Base-by-base conservation (phyloP, 2,329 filamentous ascomycete genomes). In the Fusarium equiseti region DNA sequence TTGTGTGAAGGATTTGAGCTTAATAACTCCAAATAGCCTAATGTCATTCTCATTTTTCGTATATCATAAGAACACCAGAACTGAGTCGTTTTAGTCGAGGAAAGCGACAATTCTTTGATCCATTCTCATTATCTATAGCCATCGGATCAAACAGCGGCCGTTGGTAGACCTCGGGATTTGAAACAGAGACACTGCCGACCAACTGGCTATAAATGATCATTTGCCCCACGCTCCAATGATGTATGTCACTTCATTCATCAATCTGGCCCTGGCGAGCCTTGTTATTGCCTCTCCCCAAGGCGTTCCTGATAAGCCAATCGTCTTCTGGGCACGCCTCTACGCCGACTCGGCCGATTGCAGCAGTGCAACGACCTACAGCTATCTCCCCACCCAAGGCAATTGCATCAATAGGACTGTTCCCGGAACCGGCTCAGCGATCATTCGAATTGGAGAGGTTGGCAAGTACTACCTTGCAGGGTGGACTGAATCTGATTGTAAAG, bases 391-490 rank as follows among this genome's bases (percentile, higher is more conserved):
- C 9, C 24, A 22, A 11, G 38, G 38, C 11, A 54, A 31, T n/a
- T 54, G 51, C n/a, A 31, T 54, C 9, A 54, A 54, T 3, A 43
- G n/a, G n/a, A 11, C 26, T 7, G 12, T 54, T 16, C 26, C 38
- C 16, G 38, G 51, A 11, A 44, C n/a, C 7, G 51, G 51, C 51
- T 54, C 38, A 4, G 51, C 51, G 0, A 11, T 18, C 3, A 16
- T 54, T 2, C 13, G 20, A 3, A 42, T 54, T 3, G 26, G 51
- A n/a, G 51, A 54, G n/a, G 38, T n/a, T 31, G n/a, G 51, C 26
- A 54, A 44, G 38, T 44, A 54, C 26, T 54, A 22, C 7, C 35
- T 54, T 44, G 38, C 38, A 44, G 51, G 51, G 10, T 54, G 38
- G 51, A 54, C 38, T 1, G 20, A 31, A 31, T 15, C 38, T 16